Evolutionary conservation across 2,329 filamentous ascomycete species (phyloP).

Genomic region (Hymenoscyphus fraxineus): DNA sequence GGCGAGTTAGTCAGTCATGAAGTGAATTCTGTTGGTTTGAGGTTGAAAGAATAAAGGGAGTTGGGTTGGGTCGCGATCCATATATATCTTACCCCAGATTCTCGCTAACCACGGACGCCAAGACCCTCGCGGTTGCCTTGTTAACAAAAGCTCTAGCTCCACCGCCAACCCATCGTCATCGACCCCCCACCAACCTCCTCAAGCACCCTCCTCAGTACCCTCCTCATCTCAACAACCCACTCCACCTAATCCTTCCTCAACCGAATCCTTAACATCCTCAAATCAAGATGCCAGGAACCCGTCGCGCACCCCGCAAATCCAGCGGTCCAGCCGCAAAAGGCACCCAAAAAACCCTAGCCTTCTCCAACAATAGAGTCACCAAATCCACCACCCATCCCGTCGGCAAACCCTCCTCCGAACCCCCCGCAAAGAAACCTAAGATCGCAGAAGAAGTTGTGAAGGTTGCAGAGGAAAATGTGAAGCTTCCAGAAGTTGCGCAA

Average conservation of each 20-base stretch:
- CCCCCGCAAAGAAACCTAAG: not conserved
- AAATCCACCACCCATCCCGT: constrained; percentile 44
- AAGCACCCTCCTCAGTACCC: not conserved
- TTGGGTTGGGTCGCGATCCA: too few species aligned
- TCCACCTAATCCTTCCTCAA: not conserved
- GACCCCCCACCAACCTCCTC: not conserved
- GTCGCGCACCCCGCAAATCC: constrained; percentile 37
- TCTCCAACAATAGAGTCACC: constrained; percentile 55
- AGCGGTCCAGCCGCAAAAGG: constrained; percentile 39
- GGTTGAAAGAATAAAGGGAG: too few species aligned
- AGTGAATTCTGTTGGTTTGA: too few species aligned
- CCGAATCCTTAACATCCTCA: not conserved
- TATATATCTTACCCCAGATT: too few species aligned
- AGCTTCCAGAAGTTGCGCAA: constrained; percentile 15
- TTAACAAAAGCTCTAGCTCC: not conserved
- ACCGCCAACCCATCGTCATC: constrained; percentile 3
- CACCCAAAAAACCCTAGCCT: constrained; percentile 57
- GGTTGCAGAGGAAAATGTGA: constrained; percentile 17
- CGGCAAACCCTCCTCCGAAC: constrained; percentile 10
- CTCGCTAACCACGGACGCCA: not conserved
- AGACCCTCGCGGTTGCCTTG: constrained; percentile 8
- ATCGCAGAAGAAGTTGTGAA: constrained; percentile 15
- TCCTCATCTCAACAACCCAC: constrained; percentile 3
- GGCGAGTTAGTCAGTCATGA: too few species aligned
- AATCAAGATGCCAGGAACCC: constrained; percentile 39